A percentile compares a stretch with the other conserved stretches of the same genome.
phyloP scores from a whole-genome alignment of 805 yeast species.

The Saccharomyces paradoxus region DNA sequence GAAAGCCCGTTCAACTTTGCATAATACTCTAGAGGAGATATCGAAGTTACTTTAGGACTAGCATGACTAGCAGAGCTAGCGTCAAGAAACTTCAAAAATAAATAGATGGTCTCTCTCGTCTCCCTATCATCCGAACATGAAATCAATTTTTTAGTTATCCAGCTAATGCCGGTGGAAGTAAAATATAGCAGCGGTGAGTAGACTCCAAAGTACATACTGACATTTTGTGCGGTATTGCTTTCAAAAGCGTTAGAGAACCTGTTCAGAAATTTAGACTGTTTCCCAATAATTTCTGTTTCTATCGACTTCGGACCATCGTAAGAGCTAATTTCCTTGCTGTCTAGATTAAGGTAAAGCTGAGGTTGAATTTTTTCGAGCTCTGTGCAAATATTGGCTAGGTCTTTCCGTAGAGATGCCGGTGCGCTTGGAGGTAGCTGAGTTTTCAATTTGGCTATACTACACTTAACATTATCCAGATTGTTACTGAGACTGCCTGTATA shows the following conservation, averaged over 20 bases:
- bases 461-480: conserved; percentile 3
- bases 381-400: conserved; percentile 1
- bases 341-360: conserved; percentile 3
- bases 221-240: neutral
- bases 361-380: conserved; percentile 6
- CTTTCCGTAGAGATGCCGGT: neutral
- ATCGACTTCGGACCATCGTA: conserved; percentile 5
- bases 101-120: conserved; percentile 9
- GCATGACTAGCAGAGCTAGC: neutral
- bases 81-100: conserved; percentile 11
- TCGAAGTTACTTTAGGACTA: neutral
- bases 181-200: conserved; percentile 8
- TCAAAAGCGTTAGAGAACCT: neutral
- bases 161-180: conserved; percentile 4
- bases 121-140: conserved; percentile 3
- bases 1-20: neutral
- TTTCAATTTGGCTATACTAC: conserved; percentile 2
- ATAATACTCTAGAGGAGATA: neutral
- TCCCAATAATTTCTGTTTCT: conserved; percentile 8
- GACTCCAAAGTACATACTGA: conserved; percentile 7
- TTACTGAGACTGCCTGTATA: conserved; percentile 4
- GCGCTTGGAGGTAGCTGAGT: neutral
- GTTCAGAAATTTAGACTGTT: conserved; percentile 1
- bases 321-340: neutral
- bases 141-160: neutral